Conservation (phyloP, 1,139 yeast genomes). For the Pichia sp. region DNA sequence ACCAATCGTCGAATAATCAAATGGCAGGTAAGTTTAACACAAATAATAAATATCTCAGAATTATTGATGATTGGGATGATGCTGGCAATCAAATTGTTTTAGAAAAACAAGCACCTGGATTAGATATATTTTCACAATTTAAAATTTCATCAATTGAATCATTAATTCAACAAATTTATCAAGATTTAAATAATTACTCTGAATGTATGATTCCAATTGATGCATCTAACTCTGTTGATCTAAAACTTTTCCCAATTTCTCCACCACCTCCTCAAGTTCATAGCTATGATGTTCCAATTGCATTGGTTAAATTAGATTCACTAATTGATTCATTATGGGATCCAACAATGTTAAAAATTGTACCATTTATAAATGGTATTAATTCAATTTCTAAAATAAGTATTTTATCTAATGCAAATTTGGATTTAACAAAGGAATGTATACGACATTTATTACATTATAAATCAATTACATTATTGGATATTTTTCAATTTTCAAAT, state of each 20-base stretch:
- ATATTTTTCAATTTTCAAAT: constrained; percentile 83
- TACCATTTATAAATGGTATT: constrained; percentile 83
- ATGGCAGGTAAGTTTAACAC: constrained; percentile 13
- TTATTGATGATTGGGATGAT: constrained; percentile 27
- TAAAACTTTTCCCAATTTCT: constrained; percentile 79
- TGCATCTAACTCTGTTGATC: constrained; percentile 82
- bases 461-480: constrained; percentile 74
- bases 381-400: constrained; percentile 78
- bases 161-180: constrained; percentile 80
- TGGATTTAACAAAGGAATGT: constrained; percentile 72
- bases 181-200: constrained; percentile 88
- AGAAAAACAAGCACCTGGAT: constrained; percentile 24
- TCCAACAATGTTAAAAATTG: constrained; percentile 85
- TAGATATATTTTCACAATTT: constrained; percentile 29
- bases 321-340: constrained; percentile 93
- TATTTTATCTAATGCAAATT: constrained; percentile 75
- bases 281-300: constrained; percentile 80
- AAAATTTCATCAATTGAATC: constrained; percentile 64
- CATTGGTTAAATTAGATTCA: constrained; percentile 64
- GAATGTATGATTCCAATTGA: constrained; percentile 95
- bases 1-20: not conserved
- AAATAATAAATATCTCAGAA: constrained; percentile 26
- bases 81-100: constrained; percentile 22
- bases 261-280: constrained; percentile 77
- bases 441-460: constrained; percentile 89